A percentile compares a stretch with the other conserved stretches of the same genome.
Conservation (phyloP, 257 asterid species). For the Mitragyna speciosa region DNA sequence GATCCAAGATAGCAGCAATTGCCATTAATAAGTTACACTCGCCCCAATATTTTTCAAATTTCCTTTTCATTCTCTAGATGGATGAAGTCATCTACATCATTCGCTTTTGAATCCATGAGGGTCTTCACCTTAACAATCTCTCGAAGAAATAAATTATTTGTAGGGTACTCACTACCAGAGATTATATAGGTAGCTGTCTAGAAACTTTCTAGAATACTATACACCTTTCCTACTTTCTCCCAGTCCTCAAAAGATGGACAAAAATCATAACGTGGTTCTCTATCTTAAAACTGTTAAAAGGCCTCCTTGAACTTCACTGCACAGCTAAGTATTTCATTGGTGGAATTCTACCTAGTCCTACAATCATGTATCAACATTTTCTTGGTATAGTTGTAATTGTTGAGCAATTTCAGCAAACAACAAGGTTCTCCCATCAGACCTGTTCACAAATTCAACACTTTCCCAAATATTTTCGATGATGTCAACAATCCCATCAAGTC, state of each 20-base stretch:
- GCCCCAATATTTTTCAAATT: too few species aligned
- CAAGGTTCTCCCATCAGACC: neutral
- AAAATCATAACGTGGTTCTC: neutral
- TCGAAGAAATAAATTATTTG: neutral
- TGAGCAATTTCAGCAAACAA: neutral
- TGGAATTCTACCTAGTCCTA: slow-evolving; percentile 2
- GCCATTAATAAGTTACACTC: too few species aligned
- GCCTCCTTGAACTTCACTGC: too few species aligned
- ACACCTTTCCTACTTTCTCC: neutral
- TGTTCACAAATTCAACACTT: neutral
- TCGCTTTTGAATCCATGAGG: neutral
- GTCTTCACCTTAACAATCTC: neutral
- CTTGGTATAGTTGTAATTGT: neutral
- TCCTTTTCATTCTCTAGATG: neutral
- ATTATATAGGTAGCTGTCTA: neutral
- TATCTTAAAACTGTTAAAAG: neutral
- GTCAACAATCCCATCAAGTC: neutral
- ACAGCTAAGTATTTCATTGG: neutral
- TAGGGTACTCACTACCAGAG: neutral
- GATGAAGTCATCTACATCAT: neutral
- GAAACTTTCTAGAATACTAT: neutral
- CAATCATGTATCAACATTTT: neutral
- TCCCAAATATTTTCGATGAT: neutral
- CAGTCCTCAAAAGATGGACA: neutral
- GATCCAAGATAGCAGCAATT: too few species aligned